Evolutionary conservation across 495 filamentous ascomycete genomes (phyloP).

Genomic region (Aspergillus panamensis): DNA sequence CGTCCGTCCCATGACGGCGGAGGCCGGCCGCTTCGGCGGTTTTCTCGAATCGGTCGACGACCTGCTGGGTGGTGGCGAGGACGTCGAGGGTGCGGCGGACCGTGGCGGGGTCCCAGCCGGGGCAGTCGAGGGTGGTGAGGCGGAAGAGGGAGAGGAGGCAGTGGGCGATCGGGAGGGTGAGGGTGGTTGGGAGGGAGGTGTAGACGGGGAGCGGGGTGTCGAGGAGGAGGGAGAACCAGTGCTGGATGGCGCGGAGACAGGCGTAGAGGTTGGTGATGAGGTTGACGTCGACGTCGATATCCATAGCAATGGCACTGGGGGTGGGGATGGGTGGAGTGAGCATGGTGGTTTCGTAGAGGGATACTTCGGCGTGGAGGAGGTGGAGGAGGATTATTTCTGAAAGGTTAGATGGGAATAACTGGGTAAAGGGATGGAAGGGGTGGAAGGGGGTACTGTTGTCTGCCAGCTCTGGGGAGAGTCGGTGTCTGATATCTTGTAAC

Average conservation of each 20-base stretch:
- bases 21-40: neutral
- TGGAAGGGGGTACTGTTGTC: constrained; percentile 7
- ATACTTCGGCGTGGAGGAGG: constrained; percentile 6
- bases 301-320: too few species aligned
- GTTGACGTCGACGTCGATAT: constrained; percentile 1
- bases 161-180: constrained; percentile 14
- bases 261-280: constrained; percentile 20
- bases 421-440: neutral
- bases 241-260: constrained; percentile 19
- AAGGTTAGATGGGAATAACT: neutral
- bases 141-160: constrained; percentile 17
- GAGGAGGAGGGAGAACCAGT: constrained; percentile 13
- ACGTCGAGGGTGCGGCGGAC: constrained; percentile 15
- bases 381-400: constrained; percentile 4
- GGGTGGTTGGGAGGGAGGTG: constrained; percentile 5
- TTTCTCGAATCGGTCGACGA: neutral
- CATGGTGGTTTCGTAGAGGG: constrained; percentile 10
- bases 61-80: neutral
- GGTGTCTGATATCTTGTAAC: neutral
- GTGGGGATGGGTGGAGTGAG: neutral
- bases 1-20: neutral
- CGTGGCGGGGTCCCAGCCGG: constrained; percentile 17
- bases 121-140: constrained; percentile 21
- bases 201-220: constrained; percentile 12
- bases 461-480: neutral